phyloP scores from a whole-genome alignment of 2,329 filamentous ascomycete genomes.

The Ophiostoma perfectum region DNA sequence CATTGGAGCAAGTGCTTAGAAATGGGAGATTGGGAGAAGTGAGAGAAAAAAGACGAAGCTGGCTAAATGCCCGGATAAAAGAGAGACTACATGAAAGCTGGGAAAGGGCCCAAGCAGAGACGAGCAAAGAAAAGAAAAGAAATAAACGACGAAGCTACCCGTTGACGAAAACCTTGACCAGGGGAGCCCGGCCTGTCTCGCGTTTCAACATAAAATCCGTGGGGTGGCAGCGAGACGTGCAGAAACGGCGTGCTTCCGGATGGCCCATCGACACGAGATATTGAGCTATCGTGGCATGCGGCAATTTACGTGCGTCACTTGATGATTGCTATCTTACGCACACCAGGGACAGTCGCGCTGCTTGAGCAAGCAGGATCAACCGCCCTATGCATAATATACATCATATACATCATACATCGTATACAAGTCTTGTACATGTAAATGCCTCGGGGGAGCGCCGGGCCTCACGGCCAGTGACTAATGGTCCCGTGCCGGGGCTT shows the following conservation, averaged over 20 bases:
- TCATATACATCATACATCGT: no score
- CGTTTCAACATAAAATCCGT: neutral
- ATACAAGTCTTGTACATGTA: neutral
- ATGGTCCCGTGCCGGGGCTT: neutral
- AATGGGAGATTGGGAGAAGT: conserved; percentile 3
- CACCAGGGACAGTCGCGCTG: no score
- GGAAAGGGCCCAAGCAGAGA: neutral
- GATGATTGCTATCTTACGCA: neutral
- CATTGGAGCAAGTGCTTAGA: conserved; percentile 17
- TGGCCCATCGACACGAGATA: neutral
- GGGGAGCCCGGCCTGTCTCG: no score
- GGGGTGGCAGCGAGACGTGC: neutral
- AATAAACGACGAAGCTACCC: no score
- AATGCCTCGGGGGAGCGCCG: conserved; percentile 9
- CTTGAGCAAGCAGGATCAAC: no score
- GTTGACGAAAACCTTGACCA: no score
- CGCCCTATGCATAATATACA: no score
- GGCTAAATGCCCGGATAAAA: conserved; percentile 12
- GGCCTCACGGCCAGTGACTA: neutral
- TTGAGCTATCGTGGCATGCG: neutral
- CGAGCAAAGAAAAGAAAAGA: neutral
- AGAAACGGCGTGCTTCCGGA: neutral
- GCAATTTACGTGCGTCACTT: conserved; percentile 2
- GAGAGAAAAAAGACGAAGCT: conserved; percentile 8
- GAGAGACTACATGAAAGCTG: neutral